phyloP scores from a whole-genome alignment of 768 basidiomycete genomes.

The Phaffia tasmanica region DNA sequence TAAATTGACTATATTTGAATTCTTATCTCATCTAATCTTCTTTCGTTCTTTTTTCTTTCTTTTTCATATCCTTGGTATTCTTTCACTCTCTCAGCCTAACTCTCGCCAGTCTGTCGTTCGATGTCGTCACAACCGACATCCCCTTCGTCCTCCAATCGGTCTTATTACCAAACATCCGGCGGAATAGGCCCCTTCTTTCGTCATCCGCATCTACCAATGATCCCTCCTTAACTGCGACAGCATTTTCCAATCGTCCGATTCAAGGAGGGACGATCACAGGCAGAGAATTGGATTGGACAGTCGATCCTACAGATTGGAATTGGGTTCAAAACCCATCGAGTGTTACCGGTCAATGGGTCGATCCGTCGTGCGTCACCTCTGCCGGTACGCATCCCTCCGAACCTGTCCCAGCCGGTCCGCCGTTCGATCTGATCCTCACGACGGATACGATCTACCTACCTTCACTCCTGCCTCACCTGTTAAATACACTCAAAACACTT shows the following conservation, averaged over 20 bases:
- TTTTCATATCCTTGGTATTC: no score
- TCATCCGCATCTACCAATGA: constrained; percentile 32
- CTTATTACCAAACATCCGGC: constrained; percentile 51
- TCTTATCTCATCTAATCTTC: no score
- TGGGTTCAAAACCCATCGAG: constrained; percentile 42
- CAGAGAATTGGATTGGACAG: constrained; percentile 59
- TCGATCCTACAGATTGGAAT: constrained; percentile 41
- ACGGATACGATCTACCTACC: constrained; percentile 70
- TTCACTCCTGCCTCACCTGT: constrained; percentile 55
- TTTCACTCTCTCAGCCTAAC: constrained; percentile 42
- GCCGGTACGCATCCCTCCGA: no score
- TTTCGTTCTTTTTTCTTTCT: no score
- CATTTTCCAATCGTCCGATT: constrained; percentile 27
- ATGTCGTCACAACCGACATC: constrained; percentile 67
- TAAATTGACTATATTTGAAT: no score
- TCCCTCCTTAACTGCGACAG: constrained; percentile 24
- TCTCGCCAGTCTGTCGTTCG: constrained; percentile 57
- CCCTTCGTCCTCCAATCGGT: constrained; percentile 53
- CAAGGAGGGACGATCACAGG: constrained; percentile 19
- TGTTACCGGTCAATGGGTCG: no score
- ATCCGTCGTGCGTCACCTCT: no score
- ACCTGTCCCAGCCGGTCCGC: constrained; percentile 37
- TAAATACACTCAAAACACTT: constrained; percentile 54
- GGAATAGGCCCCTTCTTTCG: not conserved
- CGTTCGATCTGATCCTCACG: constrained; percentile 66